Percentiles rank a stretch among this genome's conserved stretches.
These are phyloP conservation scores for Mycena rosella DNA, from an alignment of 768 basidiomycete genomes.

Conservation along the genomic window DNA sequence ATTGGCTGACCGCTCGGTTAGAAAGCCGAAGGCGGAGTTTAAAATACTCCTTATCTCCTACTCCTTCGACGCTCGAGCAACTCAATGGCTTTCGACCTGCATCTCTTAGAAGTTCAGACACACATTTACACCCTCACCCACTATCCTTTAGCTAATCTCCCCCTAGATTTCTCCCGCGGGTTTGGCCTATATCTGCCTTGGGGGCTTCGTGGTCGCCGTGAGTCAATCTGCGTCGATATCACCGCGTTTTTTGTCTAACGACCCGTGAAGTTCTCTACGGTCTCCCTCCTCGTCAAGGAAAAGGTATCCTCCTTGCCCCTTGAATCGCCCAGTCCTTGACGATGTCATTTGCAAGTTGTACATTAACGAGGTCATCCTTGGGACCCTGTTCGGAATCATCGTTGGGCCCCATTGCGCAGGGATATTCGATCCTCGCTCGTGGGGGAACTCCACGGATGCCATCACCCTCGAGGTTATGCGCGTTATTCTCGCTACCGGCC, in stretches of 20 bases:
- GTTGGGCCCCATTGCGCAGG: conserved; percentile 81
- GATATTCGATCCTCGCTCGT: conserved; percentile 82
- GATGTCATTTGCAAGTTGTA: conserved; percentile 65
- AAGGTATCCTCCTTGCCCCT: conserved; percentile 60
- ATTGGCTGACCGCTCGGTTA: no score
- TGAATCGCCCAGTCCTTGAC: background rate
- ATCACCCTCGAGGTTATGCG: conserved; percentile 88
- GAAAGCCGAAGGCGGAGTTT: no score
- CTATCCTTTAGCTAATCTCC: background rate
- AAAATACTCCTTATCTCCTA: no score
- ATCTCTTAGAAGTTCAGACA: no score
- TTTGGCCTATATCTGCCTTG: conserved; percentile 30
- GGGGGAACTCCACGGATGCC: conserved; percentile 65
- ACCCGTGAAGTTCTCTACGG: conserved; percentile 77
- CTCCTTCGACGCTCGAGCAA: no score
- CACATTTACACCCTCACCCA: no score
- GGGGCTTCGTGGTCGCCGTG: conserved; percentile 46
- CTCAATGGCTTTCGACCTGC: no score
- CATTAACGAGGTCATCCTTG: conserved; percentile 94
- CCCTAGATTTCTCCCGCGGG: conserved; percentile 26
- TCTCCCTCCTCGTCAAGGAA: conserved; percentile 87
- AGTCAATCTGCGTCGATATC: background rate
- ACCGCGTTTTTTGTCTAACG: no score
- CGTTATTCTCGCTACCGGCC: background rate
- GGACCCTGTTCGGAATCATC: conserved; percentile 75